Conservation (phyloP, 2,329 filamentous ascomycete species). For the Penicillium sp. region DNA sequence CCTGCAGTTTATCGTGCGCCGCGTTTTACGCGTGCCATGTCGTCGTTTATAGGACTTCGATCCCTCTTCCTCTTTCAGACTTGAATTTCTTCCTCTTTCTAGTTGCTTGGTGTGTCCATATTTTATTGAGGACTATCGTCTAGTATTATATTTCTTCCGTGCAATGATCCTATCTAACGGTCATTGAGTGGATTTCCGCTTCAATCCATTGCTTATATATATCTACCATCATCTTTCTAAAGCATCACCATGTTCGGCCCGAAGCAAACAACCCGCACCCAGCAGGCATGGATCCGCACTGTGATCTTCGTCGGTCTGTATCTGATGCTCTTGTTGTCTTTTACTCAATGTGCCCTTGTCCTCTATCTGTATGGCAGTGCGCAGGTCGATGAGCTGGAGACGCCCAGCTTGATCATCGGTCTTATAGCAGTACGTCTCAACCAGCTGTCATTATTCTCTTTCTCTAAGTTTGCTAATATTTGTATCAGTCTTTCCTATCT, state of each 20-base stretch:
- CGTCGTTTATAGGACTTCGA: slow-evolving; percentile 13
- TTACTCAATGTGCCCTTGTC: slow-evolving; percentile 32
- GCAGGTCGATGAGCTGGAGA: slow-evolving; percentile 37
- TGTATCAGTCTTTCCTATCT: slow-evolving; percentile 33
- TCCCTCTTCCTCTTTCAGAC: not conserved
- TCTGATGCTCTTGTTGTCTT: slow-evolving; percentile 30
- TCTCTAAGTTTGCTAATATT: slow-evolving; percentile 2
- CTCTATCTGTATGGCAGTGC: slow-evolving; percentile 32
- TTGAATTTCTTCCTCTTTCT: not conserved
- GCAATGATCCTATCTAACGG: not conserved
- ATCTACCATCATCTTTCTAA: not conserved
- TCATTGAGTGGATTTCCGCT: not conserved
- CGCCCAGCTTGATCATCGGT: slow-evolving; percentile 32
- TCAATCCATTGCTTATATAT: not conserved
- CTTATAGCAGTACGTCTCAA: slow-evolving; percentile 31
- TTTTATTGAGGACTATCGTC: not conserved
- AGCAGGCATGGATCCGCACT: slow-evolving; percentile 29
- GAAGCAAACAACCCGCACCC: not conserved
- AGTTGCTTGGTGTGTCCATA: not conserved
- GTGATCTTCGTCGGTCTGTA: slow-evolving; percentile 35
- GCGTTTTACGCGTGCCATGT: slow-evolving; percentile 13
- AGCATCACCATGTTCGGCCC: slow-evolving; percentile 9
- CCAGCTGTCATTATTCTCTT: not conserved
- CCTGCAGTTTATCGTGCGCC: slow-evolving; percentile 10
- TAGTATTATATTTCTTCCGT: not conserved